Base-by-base conservation (phyloP, 441 rosid genomes). In the Raphanus hybrid region DNA sequence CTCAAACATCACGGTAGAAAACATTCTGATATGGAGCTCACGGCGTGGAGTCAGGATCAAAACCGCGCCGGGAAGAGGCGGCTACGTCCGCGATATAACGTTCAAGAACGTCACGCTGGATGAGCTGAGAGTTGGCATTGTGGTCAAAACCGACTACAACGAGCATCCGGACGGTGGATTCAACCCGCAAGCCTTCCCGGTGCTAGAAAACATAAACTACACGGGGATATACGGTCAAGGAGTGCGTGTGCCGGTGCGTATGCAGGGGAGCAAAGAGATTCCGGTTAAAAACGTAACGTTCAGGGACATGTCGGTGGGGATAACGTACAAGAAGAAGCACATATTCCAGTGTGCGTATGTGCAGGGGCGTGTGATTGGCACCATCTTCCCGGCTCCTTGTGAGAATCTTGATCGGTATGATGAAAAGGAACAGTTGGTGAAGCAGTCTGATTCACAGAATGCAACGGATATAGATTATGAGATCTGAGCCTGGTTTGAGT, bases 61-160 rank as follows among this genome's bases (percentile, higher is more conserved):
- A 84, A 96, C 99, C 3, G 99, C 98, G 64, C 91, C 89, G 0
- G 99, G 99, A 79, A 85, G 97, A 82, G 99, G 98, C 0, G 97
- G 92, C 16, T 93, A 92, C 64, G 93, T 93, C 35, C 84, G 75
- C 16, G 75, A 85, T 26, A 89, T 93, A 81, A 84, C 81, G 52
- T 95, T 89, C 73, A 81, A 90, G 23, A 93, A 95, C 67, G 74
- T 93, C 59, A 95, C 99, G 35, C 87, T 96, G 16, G 92, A 93
- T 34, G 81, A 91, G 69, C 84, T 90, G 68, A 85, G 99, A 80
- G 97, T 96, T 18, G 99, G 99, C 35, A 92, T 93, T 32, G 96
- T 96, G 4, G 85, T 93, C 41, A 93, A 96, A 85, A 93, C 97
- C 0, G 98, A 93, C 83, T 96, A 96, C 91, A 96, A 96, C 32